Evolutionary conservation across 2,329 filamentous ascomycete genomes (phyloP).

Genomic region (Xylariaceae sp.): DNA sequence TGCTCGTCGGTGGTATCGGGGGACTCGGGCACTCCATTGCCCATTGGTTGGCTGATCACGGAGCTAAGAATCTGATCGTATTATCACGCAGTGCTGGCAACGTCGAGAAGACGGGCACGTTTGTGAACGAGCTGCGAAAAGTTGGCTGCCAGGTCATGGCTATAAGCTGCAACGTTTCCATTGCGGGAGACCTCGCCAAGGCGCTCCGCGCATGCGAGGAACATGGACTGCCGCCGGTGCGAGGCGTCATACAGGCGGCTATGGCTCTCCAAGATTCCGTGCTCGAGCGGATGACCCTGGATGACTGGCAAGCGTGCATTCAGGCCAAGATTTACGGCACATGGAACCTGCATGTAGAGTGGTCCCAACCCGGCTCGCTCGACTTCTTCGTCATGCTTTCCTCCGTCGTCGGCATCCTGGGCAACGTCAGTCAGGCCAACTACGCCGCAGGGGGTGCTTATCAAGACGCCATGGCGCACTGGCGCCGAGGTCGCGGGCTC

Average conservation of each 20-base stretch:
- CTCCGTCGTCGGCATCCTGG: conserved; percentile 13
- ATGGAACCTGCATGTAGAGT: conserved; percentile 14
- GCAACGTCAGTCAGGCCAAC: conserved; percentile 8
- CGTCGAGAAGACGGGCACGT: background rate
- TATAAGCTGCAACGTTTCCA: conserved; percentile 17
- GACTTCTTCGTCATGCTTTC: conserved; percentile 31
- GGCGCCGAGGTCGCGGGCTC: background rate
- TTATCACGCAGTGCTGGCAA: conserved; percentile 30
- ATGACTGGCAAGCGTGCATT: conserved; percentile 9
- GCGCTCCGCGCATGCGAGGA: background rate
- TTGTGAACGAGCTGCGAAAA: conserved; percentile 1
- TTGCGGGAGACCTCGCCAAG: background rate
- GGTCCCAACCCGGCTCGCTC: conserved; percentile 6
- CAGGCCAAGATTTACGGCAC: conserved; percentile 19
- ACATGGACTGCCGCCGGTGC: conserved; percentile 33
- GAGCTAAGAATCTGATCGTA: conserved; percentile 35
- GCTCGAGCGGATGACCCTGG: conserved; percentile 20
- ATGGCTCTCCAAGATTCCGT: conserved; percentile 37
- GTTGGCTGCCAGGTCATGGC: background rate
- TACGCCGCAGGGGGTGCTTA: conserved; percentile 7
- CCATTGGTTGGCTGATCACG: conserved; percentile 30
- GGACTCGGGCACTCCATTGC: conserved; percentile 33
- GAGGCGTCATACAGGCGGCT: conserved; percentile 45
- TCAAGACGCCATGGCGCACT: conserved; percentile 11
- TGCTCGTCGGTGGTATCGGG: conserved; percentile 38